A percentile compares a stretch with the other conserved stretches of the same genome.
Evolutionary conservation across 345 rosid species (phyloP).

Genomic region (Xanthoceras sorbifolium): DNA sequence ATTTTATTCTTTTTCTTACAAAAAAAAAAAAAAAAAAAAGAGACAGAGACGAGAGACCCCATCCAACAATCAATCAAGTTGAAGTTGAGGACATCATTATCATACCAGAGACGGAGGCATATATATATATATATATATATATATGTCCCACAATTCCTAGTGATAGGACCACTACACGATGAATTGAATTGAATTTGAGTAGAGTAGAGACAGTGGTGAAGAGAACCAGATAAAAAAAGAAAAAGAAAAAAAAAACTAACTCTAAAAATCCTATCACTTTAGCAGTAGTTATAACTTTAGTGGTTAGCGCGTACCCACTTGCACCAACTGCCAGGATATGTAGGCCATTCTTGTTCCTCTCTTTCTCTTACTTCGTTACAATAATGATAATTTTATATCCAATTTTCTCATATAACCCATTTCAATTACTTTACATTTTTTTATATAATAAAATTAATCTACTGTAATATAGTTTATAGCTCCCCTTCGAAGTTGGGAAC

Average conservation of each 20-base stretch:
- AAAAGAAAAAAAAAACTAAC: conserved; percentile 38
- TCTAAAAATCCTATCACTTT: conserved; percentile 35
- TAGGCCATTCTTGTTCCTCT: conserved; percentile 36
- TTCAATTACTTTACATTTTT: too few species aligned
- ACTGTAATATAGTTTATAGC: too few species aligned
- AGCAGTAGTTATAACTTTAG: conserved; percentile 52
- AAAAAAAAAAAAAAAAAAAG: background rate
- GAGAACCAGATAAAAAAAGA: conserved; percentile 33
- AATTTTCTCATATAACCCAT: too few species aligned
- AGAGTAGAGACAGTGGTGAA: conserved; percentile 21
- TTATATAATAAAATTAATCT: too few species aligned
- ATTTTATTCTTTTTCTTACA: too few species aligned
- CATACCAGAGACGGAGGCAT: conserved; percentile 16
- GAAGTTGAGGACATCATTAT: conserved; percentile 23
- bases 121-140: too few species aligned
- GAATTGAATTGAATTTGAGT: background rate
- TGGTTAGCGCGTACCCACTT: conserved; percentile 43
- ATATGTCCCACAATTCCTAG: conserved; percentile 19
- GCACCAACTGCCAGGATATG: conserved; percentile 42
- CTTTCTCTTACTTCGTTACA: conserved; percentile 22
- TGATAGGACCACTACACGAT: background rate
- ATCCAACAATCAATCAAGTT: background rate
- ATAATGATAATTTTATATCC: too few species aligned
- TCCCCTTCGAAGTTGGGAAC: too few species aligned
- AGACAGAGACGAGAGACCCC: background rate